phyloP scores from a whole-genome alignment of 2,329 filamentous ascomycete genomes.

The Mariannaea sp. region DNA sequence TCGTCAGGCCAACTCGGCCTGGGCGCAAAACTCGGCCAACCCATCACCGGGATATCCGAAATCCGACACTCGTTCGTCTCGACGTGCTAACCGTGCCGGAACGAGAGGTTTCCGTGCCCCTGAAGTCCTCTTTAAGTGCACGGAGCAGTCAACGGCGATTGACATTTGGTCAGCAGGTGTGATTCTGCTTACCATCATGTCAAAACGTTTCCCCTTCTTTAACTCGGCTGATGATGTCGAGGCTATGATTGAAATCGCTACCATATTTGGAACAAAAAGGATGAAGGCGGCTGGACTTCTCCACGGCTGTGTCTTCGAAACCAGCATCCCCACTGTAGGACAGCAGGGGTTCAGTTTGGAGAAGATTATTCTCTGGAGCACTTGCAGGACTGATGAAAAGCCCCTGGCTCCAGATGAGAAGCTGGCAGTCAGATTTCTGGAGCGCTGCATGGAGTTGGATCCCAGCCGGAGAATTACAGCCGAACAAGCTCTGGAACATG shows the following conservation, averaged over 20 bases:
- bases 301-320: constrained; percentile 92
- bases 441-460: constrained; percentile 76
- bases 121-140: constrained; percentile 97
- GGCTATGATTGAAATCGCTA: constrained; percentile 95
- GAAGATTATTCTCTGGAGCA: constrained; percentile 96
- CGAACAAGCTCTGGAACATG: constrained; percentile 72
- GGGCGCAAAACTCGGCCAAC: constrained; percentile 55
- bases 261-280: constrained; percentile 83
- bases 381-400: constrained; percentile 68
- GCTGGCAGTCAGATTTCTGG: constrained; percentile 73
- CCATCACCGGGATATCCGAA: constrained; percentile 78
- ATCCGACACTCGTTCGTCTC: constrained; percentile 83
- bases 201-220: constrained; percentile 94
- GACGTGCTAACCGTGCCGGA: constrained; percentile 90
- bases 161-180: constrained; percentile 98
- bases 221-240: constrained; percentile 98
- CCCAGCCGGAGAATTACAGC: constrained; percentile 75
- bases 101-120: constrained; percentile 95
- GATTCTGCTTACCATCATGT: constrained; percentile 94
- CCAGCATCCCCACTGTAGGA: constrained; percentile 88
- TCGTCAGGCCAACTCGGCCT: constrained; percentile 61
- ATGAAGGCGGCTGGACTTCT: constrained; percentile 84
- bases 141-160: constrained; percentile 89
- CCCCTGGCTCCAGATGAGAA: constrained; percentile 69
- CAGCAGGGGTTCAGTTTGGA: constrained; percentile 84